Evolutionary conservation across 495 filamentous ascomycete genomes (phyloP), one percentile per base, ranked within the genome.

Genomic region (Aspergillus avenaceus): DNA sequence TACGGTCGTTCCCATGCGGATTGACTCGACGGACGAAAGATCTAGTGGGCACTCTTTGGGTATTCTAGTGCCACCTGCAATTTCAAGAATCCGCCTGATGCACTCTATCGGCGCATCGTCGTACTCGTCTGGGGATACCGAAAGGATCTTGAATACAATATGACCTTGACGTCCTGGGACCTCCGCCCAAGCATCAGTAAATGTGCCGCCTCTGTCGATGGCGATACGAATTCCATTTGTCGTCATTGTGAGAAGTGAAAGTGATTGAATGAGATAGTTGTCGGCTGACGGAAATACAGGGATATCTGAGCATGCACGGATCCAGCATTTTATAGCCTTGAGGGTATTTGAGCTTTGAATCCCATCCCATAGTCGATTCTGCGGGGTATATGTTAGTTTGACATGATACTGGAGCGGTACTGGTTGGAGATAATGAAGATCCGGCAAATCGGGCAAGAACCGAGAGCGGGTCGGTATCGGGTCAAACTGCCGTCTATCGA

Each of bases 1-100:
- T 23, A 91, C 86, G 8, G 87, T 91, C 14, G 87, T 91, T n/a
- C 87, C 87, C 86, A 91, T 90, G 49, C 83, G 82, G 37, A 45
- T 70, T 14, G 43, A 76, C 54, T 48, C 73, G 22, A 54, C 49
- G n/a, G 40, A 24, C 13, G 48, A 71, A 48, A 26, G 61, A 44
- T 58, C 71, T 62, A 28, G 54, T 45, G 34, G 21, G 59, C 21
- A 69, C 36, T 24, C 68, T 61, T 27, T 57, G 31, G 32, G 67
- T 76, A 59, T 91, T 87, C 60, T 91, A 86, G 13, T 91, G 31
- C 38, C 46, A 11, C 24, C 12, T 9, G 26, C 49, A 18, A 45
- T 49, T 41, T 56, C 54, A 65, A 95, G 78, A 38, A 95, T 79
- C 37, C 90, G 84, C 14, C 90, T 79, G 62, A 96, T 95, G 27